Conservation (phyloP, 805 yeast species). For the Wickerhamia fluorescens region DNA sequence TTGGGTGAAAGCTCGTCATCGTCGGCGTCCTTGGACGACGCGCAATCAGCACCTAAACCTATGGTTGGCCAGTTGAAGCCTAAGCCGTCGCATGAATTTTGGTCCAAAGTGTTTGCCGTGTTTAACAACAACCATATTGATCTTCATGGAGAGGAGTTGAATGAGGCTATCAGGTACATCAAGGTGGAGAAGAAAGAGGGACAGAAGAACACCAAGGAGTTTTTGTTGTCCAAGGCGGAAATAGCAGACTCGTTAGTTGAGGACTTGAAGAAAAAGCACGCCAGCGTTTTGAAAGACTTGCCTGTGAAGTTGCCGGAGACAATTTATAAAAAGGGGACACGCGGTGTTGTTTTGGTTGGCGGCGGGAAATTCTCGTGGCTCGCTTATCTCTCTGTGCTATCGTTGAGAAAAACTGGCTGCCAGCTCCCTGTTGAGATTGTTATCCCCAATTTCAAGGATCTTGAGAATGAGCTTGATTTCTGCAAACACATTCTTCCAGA, state of each 20-base stretch:
- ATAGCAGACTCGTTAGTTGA: conserved; percentile 16
- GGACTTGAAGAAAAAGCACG: conserved; percentile 18
- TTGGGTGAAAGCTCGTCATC: no score
- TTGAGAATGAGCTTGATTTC: conserved; percentile 22
- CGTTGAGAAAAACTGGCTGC: conserved; percentile 32
- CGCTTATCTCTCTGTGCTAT: conserved; percentile 22
- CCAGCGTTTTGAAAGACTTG: conserved; percentile 11
- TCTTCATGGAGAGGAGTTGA: conserved; percentile 9
- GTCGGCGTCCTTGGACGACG: no score
- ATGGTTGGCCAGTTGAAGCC: no score
- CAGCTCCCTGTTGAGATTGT: conserved; percentile 33
- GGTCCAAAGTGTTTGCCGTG: conserved; percentile 20
- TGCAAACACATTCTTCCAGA: conserved; percentile 50
- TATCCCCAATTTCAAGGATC: conserved; percentile 27
- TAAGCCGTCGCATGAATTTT: conserved; percentile 18
- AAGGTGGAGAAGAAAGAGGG: conserved; percentile 11
- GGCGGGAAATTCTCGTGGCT: conserved; percentile 32
- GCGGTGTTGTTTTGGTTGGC: conserved; percentile 30
- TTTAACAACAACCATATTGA: conserved; percentile 13
- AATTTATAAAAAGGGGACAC: conserved; percentile 16
- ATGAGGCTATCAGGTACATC: conserved; percentile 15
- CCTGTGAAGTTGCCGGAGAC: conserved; percentile 12
- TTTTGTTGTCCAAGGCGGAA: conserved; percentile 18
- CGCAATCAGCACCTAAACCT: no score
- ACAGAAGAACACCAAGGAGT: conserved; percentile 17